These are phyloP conservation scores for Penicillium sp. DNA, from an alignment of 2,329 filamentous ascomycete species.

Conservation along the genomic window DNA sequence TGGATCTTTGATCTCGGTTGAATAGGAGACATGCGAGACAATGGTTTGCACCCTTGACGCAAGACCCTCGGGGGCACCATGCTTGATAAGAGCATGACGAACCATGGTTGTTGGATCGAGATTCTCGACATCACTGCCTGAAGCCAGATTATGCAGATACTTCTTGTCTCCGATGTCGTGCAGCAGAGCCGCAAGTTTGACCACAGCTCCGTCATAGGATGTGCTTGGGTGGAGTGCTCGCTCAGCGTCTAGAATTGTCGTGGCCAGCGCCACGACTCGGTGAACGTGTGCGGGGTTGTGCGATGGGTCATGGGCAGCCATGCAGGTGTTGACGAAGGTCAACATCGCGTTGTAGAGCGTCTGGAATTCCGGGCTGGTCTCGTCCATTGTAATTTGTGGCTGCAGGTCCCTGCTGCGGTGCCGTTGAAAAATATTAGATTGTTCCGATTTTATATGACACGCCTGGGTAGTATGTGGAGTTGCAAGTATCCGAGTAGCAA, in stretches of 20 bases:
- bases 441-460: too few species aligned
- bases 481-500: too few species aligned
- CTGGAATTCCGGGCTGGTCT: conserved; percentile 32
- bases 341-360: conserved; percentile 61
- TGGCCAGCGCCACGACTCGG: conserved; percentile 76
- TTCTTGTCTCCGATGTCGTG: conserved; percentile 91
- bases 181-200: conserved; percentile 74
- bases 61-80: conserved; percentile 61
- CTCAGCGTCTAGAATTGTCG: conserved; percentile 63
- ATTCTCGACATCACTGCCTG: conserved; percentile 18
- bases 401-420: too few species aligned
- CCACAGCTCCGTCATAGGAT: conserved; percentile 57
- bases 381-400: too few species aligned
- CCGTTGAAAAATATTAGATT: too few species aligned
- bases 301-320: conserved; percentile 76
- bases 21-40: conserved; percentile 78
- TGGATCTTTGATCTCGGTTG: conserved; percentile 69
- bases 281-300: conserved; percentile 87
- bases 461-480: too few species aligned
- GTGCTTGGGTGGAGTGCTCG: conserved; percentile 32
- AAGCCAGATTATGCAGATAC: conserved; percentile 59
- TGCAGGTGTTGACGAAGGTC: conserved; percentile 70
- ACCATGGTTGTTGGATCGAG: conserved; percentile 36
- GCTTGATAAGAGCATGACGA: conserved; percentile 30
- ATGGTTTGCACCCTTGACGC: conserved; percentile 72